Base-by-base conservation (phyloP, 2,329 filamentous ascomycete species). In the Beauveria pseudobassiana region DNA sequence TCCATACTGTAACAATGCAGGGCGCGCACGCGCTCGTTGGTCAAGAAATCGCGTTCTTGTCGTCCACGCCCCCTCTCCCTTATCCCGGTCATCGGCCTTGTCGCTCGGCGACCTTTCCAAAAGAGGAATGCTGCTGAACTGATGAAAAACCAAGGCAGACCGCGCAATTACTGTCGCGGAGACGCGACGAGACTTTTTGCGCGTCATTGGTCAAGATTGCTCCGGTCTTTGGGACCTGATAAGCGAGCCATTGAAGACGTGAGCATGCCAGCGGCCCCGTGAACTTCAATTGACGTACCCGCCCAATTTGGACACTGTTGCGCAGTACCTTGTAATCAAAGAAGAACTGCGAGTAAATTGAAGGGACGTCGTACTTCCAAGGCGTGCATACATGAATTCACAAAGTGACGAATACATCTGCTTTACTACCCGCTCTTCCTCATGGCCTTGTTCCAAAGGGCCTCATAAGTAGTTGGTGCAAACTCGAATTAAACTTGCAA, bases 161-260 rank as follows among this genome's bases (percentile, higher is more conserved):
- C 10, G 30, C 30, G 34, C 5, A 38, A 38, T 38, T 38, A 38
- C 5, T 43, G 0, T 34, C 30, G 30, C 30, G 30, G 12, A 34
- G 30, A 38, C 34, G 34, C 34, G 34, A 34, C 30, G 30, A 14
- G 30, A 34, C 12, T 12, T 34, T 34, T 34, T 34, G 9, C 30
- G 30, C 30, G 30, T 12, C 30, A 34, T 34, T 12, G 30, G 10
- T 34, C 30, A 34, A 34, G 3, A 12, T 34, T 10, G 3, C 5
- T 34, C 3, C 10, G 5, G 10, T 38, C 12, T 38, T 34, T 14
- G 34, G 34, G 34, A 38, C 34, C 34, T 38, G 34, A 38, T 38
- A 38, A 38, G 34, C 34, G 34, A 38, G 34, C 12, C 34, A 38
- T 38, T 38, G 34, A 46, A n/a, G 59, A 64, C 34, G 63, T 65